A percentile compares a stretch with the other conserved stretches of the same genome.
Evolutionary conservation across 768 basidiomycete genomes (phyloP).

Genomic region (Rhizopogon vinicolor): DNA sequence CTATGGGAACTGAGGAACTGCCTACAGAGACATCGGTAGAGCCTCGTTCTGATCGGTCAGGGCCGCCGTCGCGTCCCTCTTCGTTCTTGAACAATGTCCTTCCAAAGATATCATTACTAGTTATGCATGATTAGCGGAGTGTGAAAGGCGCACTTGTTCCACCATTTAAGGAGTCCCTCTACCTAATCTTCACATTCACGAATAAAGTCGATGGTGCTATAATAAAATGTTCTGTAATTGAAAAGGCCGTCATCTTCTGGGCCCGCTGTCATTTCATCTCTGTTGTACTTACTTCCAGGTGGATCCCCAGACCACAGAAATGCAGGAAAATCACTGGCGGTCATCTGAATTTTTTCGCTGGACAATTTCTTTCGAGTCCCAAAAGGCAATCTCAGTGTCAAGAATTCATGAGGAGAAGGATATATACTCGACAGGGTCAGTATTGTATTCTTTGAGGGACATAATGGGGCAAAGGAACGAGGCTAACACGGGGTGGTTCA

Average conservation of each 20-base stretch:
- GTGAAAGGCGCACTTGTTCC: too few species aligned
- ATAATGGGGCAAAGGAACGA: neutral
- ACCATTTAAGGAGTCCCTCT: neutral
- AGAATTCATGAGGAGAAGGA: neutral
- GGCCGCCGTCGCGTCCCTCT: too few species aligned
- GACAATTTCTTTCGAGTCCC: neutral
- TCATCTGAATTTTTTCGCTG: neutral
- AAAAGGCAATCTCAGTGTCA: neutral
- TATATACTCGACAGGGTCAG: conserved; percentile 1
- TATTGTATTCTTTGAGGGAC: neutral
- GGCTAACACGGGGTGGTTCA: conserved; percentile 1
- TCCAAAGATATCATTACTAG: too few species aligned
- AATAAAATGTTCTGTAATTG: conserved; percentile 6
- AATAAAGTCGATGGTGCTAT: neutral
- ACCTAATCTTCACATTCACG: neutral
- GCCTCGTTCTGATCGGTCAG: too few species aligned
- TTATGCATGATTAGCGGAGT: too few species aligned
- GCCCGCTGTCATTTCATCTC: neutral
- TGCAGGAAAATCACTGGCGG: neutral
- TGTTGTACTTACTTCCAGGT: conserved; percentile 4
- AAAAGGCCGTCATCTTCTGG: conserved; percentile 2
- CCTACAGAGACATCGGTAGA: too few species aligned
- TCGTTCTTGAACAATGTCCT: too few species aligned
- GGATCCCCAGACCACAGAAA: conserved; percentile 1
- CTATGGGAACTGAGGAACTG: too few species aligned